Conservation (phyloP, 441 rosid species). For the Bocquillonia castaneifolia region DNA sequence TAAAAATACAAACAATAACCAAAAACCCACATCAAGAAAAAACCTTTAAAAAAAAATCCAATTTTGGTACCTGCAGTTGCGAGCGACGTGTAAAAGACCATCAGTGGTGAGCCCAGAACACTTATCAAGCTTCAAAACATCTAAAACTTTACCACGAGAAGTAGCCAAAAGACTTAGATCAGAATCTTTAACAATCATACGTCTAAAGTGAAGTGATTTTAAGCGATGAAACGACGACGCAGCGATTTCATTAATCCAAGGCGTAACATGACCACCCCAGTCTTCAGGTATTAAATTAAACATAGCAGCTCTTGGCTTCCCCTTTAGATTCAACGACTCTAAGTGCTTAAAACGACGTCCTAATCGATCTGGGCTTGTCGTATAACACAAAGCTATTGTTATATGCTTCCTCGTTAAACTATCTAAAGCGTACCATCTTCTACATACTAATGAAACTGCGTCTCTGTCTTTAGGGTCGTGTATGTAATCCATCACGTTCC, state of each 20-base stretch:
- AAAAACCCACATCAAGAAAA: no score
- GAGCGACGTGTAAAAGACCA: conserved; percentile 61
- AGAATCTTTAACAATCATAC: conserved; percentile 73
- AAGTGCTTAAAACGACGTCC: conserved; percentile 52
- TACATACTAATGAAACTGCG: conserved; percentile 69
- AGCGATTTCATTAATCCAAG: conserved; percentile 60
- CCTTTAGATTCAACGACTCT: conserved; percentile 84
- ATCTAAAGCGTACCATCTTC: conserved; percentile 67
- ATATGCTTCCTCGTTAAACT: conserved; percentile 74
- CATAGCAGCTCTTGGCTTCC: conserved; percentile 87
- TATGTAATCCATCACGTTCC: conserved; percentile 61
- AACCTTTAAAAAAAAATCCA: not conserved
- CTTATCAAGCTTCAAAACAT: conserved; percentile 64
- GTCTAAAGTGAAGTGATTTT: conserved; percentile 57
- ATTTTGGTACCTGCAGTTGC: conserved; percentile 70
- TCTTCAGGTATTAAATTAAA: conserved; percentile 78
- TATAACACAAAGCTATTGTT: conserved; percentile 75
- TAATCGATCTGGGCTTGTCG: conserved; percentile 61
- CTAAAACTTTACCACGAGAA: conserved; percentile 43
- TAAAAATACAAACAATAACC: not conserved
- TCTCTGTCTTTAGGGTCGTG: conserved; percentile 66
- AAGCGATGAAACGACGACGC: conserved; percentile 42
- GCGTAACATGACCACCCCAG: conserved; percentile 77
- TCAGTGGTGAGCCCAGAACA: conserved; percentile 81
- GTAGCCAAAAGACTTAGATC: conserved; percentile 58